Base-by-base conservation (phyloP, 2,329 filamentous ascomycete genomes). In the Aspergillus fumigatiaffinis region DNA sequence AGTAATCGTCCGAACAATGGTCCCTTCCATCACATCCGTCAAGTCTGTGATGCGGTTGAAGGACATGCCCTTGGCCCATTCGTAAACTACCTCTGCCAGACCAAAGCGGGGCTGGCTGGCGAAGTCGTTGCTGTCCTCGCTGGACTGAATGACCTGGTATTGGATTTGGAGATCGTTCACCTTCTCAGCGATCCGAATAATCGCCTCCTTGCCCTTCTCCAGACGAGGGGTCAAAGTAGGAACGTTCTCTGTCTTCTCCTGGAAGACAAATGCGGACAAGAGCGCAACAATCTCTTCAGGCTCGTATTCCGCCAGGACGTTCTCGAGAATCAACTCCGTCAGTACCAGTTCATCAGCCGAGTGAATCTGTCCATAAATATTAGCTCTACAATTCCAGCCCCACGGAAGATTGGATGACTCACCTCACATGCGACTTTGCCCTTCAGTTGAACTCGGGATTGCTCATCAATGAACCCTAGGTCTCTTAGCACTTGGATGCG, bases 41-140 rank as follows among this genome's bases (percentile, higher is more conserved):
- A 99, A 78, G 64, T 93, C 90, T 0, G 93, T 97, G 65, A 99
- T 99, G 63, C 94, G 93, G 76, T 95, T 96, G 82, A 99, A 99
- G 53, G 90, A 93, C 91, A 97, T 97, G 26, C 94, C 94, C 51
- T 91, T 82, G 9, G 94, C 94, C 94, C 94, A 99, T 75, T 99
- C 94, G 72, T 97, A 97, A 35, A 99, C 95, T 0, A 99, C 94
- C 75, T 99, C 94, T 72, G 96, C 92, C 55, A 99, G 83, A 1
- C 93, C 94, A 71, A 99, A 99, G 9, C 93, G 84, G 1, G 92
- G 91, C 54, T 88, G 84, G 58, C 87, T 91, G 38, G 90, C 89
- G 69, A 97, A 97, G 74, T 97, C 93, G 68, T 95, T 96, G 57
- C 88, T 89, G 71, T 97, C 93, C 55, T 97, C 93, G 1, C 88